These are phyloP conservation scores for Tanacetum coccineum DNA, from an alignment of 129 eudicot genomes.

Conservation along the genomic window DNA sequence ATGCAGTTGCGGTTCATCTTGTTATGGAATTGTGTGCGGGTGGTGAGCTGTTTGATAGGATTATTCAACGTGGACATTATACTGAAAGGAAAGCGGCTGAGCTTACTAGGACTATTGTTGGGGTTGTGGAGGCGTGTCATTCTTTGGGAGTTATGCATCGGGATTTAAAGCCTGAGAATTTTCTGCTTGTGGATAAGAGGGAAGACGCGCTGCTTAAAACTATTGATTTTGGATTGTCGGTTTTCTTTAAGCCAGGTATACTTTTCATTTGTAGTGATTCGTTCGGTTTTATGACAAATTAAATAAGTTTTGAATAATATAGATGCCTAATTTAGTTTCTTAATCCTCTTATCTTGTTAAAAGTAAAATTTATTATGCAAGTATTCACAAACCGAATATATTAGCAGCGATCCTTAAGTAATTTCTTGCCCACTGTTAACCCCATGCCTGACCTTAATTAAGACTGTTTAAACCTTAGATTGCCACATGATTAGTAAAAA, in stretches of 20 bases:
- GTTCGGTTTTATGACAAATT: not conserved
- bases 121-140: constrained; percentile 81
- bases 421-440: too few relatives aligned
- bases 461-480: too few relatives aligned
- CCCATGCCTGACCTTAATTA: too few relatives aligned
- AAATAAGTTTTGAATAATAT: too few relatives aligned
- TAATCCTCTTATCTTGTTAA: too few relatives aligned
- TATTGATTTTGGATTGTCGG: constrained; percentile 71
- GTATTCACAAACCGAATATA: too few relatives aligned
- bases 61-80: constrained; percentile 67
- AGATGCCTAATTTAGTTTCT: too few relatives aligned
- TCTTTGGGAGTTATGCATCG: constrained; percentile 86
- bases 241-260: constrained; percentile 79
- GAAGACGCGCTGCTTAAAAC: constrained; percentile 77
- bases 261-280: not conserved
- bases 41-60: constrained; percentile 83
- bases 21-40: constrained; percentile 83
- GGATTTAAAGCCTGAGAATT: constrained; percentile 73
- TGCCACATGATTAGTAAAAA: too few relatives aligned
- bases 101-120: constrained; percentile 71
- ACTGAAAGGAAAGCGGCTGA: constrained; percentile 81
- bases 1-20: constrained; percentile 76
- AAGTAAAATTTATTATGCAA: too few relatives aligned
- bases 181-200: constrained; percentile 57
- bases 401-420: too few relatives aligned